Percentiles rank a stretch among this genome's conserved stretches.
Conservation (phyloP, 176 grass and related monocot genomes). For the Oryza rufipogon region DNA sequence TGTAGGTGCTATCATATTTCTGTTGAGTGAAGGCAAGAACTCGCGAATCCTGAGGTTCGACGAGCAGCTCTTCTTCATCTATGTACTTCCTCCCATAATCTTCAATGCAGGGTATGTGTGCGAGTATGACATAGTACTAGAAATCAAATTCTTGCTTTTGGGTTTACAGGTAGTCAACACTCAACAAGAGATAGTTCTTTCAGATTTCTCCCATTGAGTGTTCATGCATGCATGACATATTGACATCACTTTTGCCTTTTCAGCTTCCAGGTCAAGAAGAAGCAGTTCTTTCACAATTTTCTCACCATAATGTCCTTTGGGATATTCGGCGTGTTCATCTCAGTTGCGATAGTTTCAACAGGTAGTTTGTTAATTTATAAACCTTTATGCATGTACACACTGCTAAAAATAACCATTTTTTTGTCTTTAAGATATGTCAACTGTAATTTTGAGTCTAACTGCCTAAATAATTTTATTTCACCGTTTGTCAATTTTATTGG, state of each 20-base stretch:
- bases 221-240: too few species aligned
- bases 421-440: too few species aligned
- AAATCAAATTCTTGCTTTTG: not conserved
- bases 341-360: slow-evolving; percentile 67
- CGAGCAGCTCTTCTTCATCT: slow-evolving; percentile 93
- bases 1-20: slow-evolving; percentile 65
- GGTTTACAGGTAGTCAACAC: not conserved
- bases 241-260: not conserved
- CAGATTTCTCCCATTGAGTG: not conserved
- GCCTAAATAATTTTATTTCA: too few species aligned
- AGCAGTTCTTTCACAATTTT: slow-evolving; percentile 96
- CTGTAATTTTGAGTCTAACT: not conserved
- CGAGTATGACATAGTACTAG: not conserved
- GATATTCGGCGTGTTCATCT: slow-evolving; percentile 83
- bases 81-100: slow-evolving; percentile 86
- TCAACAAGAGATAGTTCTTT: not conserved
- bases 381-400: not conserved
- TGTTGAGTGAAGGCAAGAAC: slow-evolving; percentile 62
- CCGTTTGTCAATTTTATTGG: too few species aligned
- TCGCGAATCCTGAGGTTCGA: slow-evolving; percentile 88
- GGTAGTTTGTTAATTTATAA: slow-evolving; percentile 29
- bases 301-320: slow-evolving; percentile 94
- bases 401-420: not conserved
- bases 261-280: slow-evolving; percentile 96
- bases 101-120: slow-evolving; percentile 79